phyloP scores from a whole-genome alignment of 2,329 filamentous ascomycete species.

The Sclerotinia trifoliorum region DNA sequence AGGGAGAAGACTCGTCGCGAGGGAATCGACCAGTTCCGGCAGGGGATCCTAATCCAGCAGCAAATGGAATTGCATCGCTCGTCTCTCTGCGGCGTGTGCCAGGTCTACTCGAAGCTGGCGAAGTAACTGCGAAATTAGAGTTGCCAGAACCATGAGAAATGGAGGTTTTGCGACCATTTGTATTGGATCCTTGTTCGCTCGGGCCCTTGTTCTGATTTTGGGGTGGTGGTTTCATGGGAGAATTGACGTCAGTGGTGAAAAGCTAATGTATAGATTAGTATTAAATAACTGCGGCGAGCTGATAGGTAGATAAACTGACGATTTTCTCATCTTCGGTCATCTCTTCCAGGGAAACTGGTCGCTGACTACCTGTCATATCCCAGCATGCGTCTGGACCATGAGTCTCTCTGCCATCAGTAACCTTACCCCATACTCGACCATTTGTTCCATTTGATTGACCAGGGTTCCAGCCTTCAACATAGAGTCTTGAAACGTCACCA shows the following conservation, averaged over 20 bases:
- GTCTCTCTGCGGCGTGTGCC: slow-evolving; percentile 81
- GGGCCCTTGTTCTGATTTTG: slow-evolving; percentile 62
- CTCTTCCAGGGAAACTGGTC: slow-evolving; percentile 70
- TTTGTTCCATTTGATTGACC: slow-evolving; percentile 63
- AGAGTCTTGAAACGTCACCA: slow-evolving; percentile 65
- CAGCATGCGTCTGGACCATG: slow-evolving; percentile 91
- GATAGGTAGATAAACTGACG: slow-evolving; percentile 44
- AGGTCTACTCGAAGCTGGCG: slow-evolving; percentile 71
- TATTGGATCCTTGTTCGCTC: slow-evolving; percentile 53
- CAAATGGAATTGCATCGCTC: slow-evolving; percentile 59
- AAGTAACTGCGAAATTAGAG: slow-evolving; percentile 66
- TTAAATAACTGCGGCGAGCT: slow-evolving; percentile 13
- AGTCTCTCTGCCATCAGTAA: slow-evolving; percentile 70
- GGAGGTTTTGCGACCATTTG: slow-evolving; percentile 76
- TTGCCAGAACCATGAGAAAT: slow-evolving; percentile 64
- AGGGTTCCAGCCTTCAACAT: slow-evolving; percentile 77
- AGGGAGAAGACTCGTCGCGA: slow-evolving; percentile 61
- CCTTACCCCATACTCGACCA: slow-evolving; percentile 71
- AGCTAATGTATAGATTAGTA: slow-evolving; percentile 52
- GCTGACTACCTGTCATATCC: slow-evolving; percentile 69
- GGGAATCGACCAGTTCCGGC: slow-evolving; percentile 57
- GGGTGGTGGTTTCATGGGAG: slow-evolving; percentile 80
- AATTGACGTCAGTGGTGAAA: slow-evolving; percentile 87
- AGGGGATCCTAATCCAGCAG: slow-evolving; percentile 56
- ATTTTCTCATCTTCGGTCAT: slow-evolving; percentile 64